A percentile compares a stretch with the other conserved stretches of the same genome.
These are phyloP conservation scores for Boletus rufocinnamomeus DNA, from an alignment of 768 basidiomycete genomes.

Conservation along the genomic window DNA sequence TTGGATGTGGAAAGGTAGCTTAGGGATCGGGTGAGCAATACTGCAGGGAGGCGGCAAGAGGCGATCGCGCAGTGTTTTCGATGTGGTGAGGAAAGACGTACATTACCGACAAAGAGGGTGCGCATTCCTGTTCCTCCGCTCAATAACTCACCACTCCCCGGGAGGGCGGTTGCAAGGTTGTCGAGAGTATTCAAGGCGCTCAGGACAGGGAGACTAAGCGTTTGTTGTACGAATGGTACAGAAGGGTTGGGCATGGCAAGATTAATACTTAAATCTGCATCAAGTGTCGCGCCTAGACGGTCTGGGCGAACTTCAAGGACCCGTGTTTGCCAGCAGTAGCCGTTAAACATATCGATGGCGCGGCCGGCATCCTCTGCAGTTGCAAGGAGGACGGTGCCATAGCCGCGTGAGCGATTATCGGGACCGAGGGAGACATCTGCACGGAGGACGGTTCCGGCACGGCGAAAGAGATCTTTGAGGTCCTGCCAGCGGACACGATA, in stretches of 20 bases:
- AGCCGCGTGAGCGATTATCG: conserved; percentile 89
- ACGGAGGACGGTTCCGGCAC: conserved; percentile 86
- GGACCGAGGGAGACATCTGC: conserved; percentile 80
- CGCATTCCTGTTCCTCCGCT: conserved; percentile 41
- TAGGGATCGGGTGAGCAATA: conserved; percentile 36
- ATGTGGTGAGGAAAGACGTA: conserved; percentile 42
- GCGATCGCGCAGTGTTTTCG: conserved; percentile 4
- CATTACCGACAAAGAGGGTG: conserved; percentile 88
- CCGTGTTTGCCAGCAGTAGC: conserved; percentile 95
- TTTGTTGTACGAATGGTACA: conserved; percentile 24
- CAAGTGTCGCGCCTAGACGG: conserved; percentile 49
- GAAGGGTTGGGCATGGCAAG: conserved; percentile 15
- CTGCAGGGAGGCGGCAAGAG: not conserved
- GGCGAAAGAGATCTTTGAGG: conserved; percentile 95
- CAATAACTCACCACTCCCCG: conserved; percentile 26
- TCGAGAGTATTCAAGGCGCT: conserved; percentile 20
- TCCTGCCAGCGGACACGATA: conserved; percentile 99
- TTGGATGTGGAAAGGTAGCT: conserved; percentile 89
- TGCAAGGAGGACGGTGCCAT: conserved; percentile 93
- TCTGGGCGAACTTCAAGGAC: conserved; percentile 91
- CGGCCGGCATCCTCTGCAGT: conserved; percentile 93
- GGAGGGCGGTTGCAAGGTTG: conserved; percentile 16
- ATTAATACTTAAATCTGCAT: conserved; percentile 23
- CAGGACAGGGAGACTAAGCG: conserved; percentile 17
- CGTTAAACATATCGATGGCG: conserved; percentile 95